These are phyloP conservation scores for Capronia americana DNA, from an alignment of 2,329 filamentous ascomycete genomes.

Conservation along the genomic window DNA sequence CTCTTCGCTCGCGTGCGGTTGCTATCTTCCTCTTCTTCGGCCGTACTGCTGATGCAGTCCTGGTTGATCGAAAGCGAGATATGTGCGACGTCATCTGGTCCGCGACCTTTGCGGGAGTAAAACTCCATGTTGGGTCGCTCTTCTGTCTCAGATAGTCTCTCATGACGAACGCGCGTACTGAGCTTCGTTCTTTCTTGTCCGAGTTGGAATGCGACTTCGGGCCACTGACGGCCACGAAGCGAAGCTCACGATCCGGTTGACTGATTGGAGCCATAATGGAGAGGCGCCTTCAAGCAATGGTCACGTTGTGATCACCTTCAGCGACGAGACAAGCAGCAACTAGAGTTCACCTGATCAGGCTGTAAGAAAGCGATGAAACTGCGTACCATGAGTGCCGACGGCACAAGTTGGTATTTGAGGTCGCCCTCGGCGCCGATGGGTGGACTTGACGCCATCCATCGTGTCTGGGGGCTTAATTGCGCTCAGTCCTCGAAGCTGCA, in stretches of 20 bases:
- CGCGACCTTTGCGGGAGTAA: slow-evolving; percentile 26
- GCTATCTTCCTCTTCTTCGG: slow-evolving; percentile 9
- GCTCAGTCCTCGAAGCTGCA: background rate
- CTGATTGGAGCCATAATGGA: background rate
- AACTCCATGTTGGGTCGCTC: slow-evolving; percentile 25
- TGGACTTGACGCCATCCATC: slow-evolving; percentile 3
- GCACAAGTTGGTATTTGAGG: background rate
- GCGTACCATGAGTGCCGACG: background rate
- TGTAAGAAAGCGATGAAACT: background rate
- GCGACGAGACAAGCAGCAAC: background rate
- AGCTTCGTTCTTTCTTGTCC: slow-evolving; percentile 22
- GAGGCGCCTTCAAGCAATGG: background rate
- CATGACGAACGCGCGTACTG: slow-evolving; percentile 29
- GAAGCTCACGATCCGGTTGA: slow-evolving; percentile 21
- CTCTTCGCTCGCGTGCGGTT: slow-evolving; percentile 6
- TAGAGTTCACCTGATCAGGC: background rate
- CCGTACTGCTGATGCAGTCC: slow-evolving; percentile 1
- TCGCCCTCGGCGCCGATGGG: background rate
- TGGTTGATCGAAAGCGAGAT: slow-evolving; percentile 26
- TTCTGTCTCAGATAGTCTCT: slow-evolving; percentile 28
- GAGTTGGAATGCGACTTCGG: slow-evolving; percentile 11
- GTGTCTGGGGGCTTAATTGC: background rate
- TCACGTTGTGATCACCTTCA: background rate
- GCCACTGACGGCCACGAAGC: slow-evolving; percentile 25
- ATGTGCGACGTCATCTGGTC: slow-evolving; percentile 26